These are phyloP conservation scores for Yarrowia alimentaria DNA, from an alignment of 805 yeast species.

Conservation along the genomic window DNA sequence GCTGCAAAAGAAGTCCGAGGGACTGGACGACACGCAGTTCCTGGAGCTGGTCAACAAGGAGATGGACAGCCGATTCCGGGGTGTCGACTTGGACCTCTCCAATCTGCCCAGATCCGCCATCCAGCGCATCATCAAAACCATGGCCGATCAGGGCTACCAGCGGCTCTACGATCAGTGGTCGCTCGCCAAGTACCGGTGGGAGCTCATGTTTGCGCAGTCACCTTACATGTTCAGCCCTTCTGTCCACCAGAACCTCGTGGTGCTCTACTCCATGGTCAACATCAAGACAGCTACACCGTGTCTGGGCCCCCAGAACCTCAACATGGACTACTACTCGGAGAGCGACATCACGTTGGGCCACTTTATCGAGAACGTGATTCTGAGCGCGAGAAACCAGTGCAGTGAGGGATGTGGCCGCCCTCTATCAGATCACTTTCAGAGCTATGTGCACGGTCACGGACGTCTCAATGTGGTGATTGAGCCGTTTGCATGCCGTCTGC, in stretches of 20 bases:
- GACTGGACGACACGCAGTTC: slow-evolving; percentile 19
- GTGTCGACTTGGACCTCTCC: slow-evolving; percentile 2
- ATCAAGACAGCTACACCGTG: slow-evolving; percentile 87
- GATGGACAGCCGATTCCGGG: slow-evolving; percentile 11
- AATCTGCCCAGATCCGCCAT: slow-evolving; percentile 46
- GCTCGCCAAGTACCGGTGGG: slow-evolving; percentile 63
- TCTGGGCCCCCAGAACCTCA: slow-evolving; percentile 80
- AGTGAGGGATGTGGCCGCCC: slow-evolving; percentile 73
- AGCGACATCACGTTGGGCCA: slow-evolving; percentile 88
- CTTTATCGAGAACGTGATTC: slow-evolving; percentile 74
- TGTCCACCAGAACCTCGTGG: slow-evolving; percentile 73
- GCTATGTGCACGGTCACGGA: slow-evolving; percentile 85
- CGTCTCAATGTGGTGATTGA: slow-evolving; percentile 77
- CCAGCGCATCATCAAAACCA: slow-evolving; percentile 42
- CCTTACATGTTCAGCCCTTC: slow-evolving; percentile 65
- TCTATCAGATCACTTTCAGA: slow-evolving; percentile 70
- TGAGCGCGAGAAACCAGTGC: slow-evolving; percentile 65
- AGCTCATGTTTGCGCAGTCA: slow-evolving; percentile 51
- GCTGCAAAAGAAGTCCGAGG: slow-evolving; percentile 27
- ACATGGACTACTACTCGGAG: slow-evolving; percentile 85
- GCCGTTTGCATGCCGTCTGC: slow-evolving; percentile 52
- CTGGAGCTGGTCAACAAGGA: slow-evolving; percentile 25
- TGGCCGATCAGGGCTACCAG: slow-evolving; percentile 38
- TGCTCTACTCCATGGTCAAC: slow-evolving; percentile 79
- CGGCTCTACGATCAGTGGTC: slow-evolving; percentile 39